Base-by-base conservation (phyloP, 140 eudicot genomes). In the Bidens hawaiensis region DNA sequence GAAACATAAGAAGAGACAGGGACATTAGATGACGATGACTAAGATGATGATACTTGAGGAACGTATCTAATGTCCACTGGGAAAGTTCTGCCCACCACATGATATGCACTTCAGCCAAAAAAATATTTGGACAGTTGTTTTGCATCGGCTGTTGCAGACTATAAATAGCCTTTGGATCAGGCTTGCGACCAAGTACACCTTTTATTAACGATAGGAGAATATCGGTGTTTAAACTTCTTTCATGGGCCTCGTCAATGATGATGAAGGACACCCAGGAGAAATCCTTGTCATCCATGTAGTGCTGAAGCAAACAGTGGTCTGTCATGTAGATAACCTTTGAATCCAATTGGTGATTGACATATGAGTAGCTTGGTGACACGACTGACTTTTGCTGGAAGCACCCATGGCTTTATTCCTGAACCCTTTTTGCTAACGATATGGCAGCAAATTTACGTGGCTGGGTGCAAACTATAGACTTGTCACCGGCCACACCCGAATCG, bases 371-470 rank as follows among this genome's bases (percentile, higher is more conserved):
- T 54, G 91, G 76, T 56, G 61, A 84, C 26, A 38, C 14, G 30
- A 87, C 62, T 0, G 82, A 73, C 58, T 34, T 38, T 54, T 74
- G 82, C 21, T 73, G 76, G 25, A 64, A 78, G 27, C 96, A 91
- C 16, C 93, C 96, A 49, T 45, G 57, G 53, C 81, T 72, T 79
- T 91, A 96, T 65, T 91, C 95, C 36, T 70, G 50, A 28, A 91
- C 96, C 75, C 98, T 70, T 12, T 77, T 76, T 12, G 88, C 88
- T 67, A 91, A 67, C 46, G 96, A 91, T 43, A 76, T 69, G 40
- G 96, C 96, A 46, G 98, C 98, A 68, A 91, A 83, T 73, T 87
- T 91, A 24, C 98, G 90, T 7, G 98, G 98, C 70, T 91, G 98
- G 50, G 98, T 91, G 82, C 98, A 91, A 31, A 91, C 54, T 42